Base-by-base conservation (phyloP, 129 eudicot genomes). In the Pittosporum tobira region DNA sequence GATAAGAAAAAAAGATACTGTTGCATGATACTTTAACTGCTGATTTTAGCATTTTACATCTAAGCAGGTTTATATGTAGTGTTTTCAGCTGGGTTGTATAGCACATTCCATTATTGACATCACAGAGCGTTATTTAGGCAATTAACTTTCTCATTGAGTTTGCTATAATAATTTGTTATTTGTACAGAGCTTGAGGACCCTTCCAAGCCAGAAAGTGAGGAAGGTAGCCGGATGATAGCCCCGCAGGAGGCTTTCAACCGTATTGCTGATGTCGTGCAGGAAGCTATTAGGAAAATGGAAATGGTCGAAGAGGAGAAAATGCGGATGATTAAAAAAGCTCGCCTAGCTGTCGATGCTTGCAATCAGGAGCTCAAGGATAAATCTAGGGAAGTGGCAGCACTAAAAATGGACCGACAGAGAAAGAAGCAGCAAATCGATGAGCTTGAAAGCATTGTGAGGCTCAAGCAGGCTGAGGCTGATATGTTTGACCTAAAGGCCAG, bases 221-320 rank as follows among this genome's bases (percentile, higher is more conserved):
- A 79, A 18, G 79, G 80, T 27, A 68, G 71, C 0, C 80, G 82
- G 50, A 62, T 73, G 40, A 80, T 83, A 73, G 87, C 96, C 28
- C 96, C 96, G 63, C 94, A 80, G 45, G 96, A 87, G 71, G 94
- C 96, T 0, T 80, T 77, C 77, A 80, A 80, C 72, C 73, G 74
- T 61, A 87, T 83, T 14, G 94, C 94, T 13, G 94, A 87, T 9
- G 94, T 87, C 28, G 96, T 83, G 13, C 85, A 83, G 52, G 96
- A 87, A 73, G 94, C 96, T 38, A 75, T 87, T 2, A 83, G 71
- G 64, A 87, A 87, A 47, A 87, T 87, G 96, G 96, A 83, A 80
- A 68, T 74, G 79, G 96, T 87, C 26, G 88, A 78, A 48, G 96
- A 87, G 62, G 96, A 87, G 65, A 87, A 87, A 61, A 71, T 87